Conservation (phyloP, 768 basidiomycete genomes). For the Phanerodontia chrysosporium region DNA sequence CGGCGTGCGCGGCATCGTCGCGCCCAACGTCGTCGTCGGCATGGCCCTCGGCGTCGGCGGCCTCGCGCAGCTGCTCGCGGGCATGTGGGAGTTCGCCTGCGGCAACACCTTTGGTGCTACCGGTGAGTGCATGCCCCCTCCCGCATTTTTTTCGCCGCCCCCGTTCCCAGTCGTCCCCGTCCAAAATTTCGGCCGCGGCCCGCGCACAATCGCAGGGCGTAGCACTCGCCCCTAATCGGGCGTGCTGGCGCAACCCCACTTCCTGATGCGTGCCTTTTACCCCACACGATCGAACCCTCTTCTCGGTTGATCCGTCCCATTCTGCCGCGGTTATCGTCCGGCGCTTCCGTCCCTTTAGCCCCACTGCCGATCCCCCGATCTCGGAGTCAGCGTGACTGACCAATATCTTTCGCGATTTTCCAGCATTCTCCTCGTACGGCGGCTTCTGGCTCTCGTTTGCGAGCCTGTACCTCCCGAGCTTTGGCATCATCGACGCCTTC, state of each 20-base stretch:
- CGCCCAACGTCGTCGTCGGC: slow-evolving; percentile 73
- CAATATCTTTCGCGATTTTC: neutral
- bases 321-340: neutral
- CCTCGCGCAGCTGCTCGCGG: slow-evolving; percentile 80
- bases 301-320: neutral
- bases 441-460: slow-evolving; percentile 89
- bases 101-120: slow-evolving; percentile 72
- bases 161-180: too few relatives aligned
- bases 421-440: slow-evolving; percentile 80
- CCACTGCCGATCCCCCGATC: neutral
- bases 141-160: neutral
- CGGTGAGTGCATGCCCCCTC: slow-evolving; percentile 40
- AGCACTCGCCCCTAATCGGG: slow-evolving; percentile 1
- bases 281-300: neutral
- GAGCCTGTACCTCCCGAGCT: slow-evolving; percentile 64
- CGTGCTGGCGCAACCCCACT: slow-evolving; percentile 5
- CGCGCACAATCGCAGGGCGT: slow-evolving; percentile 1
- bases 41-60: slow-evolving; percentile 88
- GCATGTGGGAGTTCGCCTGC: slow-evolving; percentile 66
- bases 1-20: slow-evolving; percentile 44
- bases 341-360: too few relatives aligned
- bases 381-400: neutral
- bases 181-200: neutral
- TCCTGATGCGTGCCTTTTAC: slow-evolving; percentile 5
- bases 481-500: slow-evolving; percentile 58